phyloP scores from a whole-genome alignment of 495 filamentous ascomycete genomes.

The Neurospora sp. region DNA sequence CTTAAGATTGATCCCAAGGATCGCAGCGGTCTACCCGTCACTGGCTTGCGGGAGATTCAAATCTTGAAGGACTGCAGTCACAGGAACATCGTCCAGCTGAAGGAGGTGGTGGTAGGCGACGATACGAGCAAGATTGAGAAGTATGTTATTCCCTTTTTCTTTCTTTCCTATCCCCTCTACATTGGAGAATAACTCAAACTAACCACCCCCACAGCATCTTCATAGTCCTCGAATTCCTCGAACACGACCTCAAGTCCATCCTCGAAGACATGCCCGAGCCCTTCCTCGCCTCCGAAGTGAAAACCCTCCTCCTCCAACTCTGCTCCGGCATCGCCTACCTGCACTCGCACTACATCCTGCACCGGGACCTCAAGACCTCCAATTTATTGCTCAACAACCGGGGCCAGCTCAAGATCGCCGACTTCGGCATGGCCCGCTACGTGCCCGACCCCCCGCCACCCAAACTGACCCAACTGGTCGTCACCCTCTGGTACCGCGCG shows the following conservation, averaged over 20 bases:
- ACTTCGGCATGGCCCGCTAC: slow-evolving; percentile 93
- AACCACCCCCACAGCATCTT: slow-evolving; percentile 52
- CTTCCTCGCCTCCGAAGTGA: slow-evolving; percentile 86
- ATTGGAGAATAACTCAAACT: neutral
- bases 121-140: slow-evolving; percentile 54
- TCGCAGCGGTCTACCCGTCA: slow-evolving; percentile 79
- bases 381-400: slow-evolving; percentile 95
- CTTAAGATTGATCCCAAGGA: slow-evolving; percentile 80
- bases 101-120: slow-evolving; percentile 80
- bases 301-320: slow-evolving; percentile 80
- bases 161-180: neutral
- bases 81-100: slow-evolving; percentile 65
- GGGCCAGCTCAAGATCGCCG: slow-evolving; percentile 89
- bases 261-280: slow-evolving; percentile 90
- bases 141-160: slow-evolving; percentile 33
- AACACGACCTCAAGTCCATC: slow-evolving; percentile 93
- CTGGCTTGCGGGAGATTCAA: slow-evolving; percentile 79
- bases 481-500: slow-evolving; percentile 93
- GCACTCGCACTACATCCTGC: slow-evolving; percentile 85
- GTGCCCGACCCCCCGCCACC: slow-evolving; percentile 65
- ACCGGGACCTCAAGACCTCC: slow-evolving; percentile 93
- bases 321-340: slow-evolving; percentile 74
- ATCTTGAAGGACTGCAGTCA: slow-evolving; percentile 48
- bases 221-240: slow-evolving; percentile 95
- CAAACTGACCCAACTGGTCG: slow-evolving; percentile 85